phyloP scores from a whole-genome alignment of 352 stramenopile genomes.

The Elongisporangium senticosum region DNA sequence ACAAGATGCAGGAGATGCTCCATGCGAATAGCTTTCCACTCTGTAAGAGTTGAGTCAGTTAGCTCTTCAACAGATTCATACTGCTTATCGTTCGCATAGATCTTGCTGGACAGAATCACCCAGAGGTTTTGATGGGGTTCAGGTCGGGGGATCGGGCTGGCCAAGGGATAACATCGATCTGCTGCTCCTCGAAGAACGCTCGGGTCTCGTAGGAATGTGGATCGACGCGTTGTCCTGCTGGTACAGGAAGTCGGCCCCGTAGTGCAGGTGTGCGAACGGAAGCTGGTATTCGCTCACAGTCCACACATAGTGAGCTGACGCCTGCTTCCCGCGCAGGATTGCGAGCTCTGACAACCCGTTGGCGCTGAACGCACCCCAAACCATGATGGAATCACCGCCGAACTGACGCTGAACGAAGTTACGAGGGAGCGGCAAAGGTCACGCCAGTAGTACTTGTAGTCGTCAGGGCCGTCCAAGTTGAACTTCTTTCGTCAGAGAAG shows the following conservation, averaged over 20 bases:
- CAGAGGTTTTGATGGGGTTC: too few relatives aligned
- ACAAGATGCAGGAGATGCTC: too few relatives aligned
- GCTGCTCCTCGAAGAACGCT: too few relatives aligned
- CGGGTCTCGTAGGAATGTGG: constrained; percentile 7
- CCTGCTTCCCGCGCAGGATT: constrained; percentile 12
- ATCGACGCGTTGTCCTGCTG: constrained; percentile 23
- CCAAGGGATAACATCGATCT: too few relatives aligned
- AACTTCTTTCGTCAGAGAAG: constrained; percentile 39
- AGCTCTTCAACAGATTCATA: too few relatives aligned
- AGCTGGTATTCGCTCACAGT: constrained; percentile 21
- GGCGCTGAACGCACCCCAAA: constrained; percentile 18
- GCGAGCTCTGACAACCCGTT: constrained; percentile 6
- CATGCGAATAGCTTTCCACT: too few relatives aligned
- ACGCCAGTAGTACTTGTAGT: constrained; percentile 23
- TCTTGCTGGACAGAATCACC: too few relatives aligned
- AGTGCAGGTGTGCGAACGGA: constrained; percentile 13
- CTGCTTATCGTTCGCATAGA: too few relatives aligned
- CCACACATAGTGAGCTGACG: constrained; percentile 15
- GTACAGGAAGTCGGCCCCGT: constrained; percentile 16
- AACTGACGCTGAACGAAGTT: constrained; percentile 13
- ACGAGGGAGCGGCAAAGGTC: constrained; percentile 6
- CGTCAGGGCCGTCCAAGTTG: constrained; percentile 32
- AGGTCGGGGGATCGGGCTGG: too few relatives aligned
- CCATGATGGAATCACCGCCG: too few relatives aligned
- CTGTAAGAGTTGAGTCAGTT: too few relatives aligned